These are phyloP conservation scores for Pythium dissimile DNA, from an alignment of 352 stramenopile species.

Conservation along the genomic window DNA sequence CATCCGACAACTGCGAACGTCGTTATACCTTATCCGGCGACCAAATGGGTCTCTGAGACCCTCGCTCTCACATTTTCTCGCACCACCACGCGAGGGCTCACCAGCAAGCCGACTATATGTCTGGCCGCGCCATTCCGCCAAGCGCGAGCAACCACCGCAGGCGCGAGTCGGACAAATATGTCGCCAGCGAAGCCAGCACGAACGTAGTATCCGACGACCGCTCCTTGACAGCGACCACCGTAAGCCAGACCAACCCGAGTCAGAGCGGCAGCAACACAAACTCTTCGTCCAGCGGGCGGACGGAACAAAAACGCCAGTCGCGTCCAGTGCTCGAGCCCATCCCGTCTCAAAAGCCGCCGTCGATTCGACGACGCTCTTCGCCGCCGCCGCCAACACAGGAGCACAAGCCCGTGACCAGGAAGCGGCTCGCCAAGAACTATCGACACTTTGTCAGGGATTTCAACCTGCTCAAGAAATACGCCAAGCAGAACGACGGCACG, in stretches of 20 bases:
- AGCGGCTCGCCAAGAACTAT: constrained; percentile 54
- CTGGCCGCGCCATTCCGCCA: background rate
- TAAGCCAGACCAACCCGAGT: background rate
- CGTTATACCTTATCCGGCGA: no score
- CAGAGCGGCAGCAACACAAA: no score
- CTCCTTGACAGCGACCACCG: background rate
- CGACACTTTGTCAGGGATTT: constrained; percentile 46
- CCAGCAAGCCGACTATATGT: background rate
- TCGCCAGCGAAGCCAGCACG: background rate
- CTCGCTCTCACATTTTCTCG: no score
- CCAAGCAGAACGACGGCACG: constrained; percentile 34
- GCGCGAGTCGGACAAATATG: background rate
- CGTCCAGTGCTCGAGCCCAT: background rate
- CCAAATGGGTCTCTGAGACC: no score
- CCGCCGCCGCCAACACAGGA: background rate
- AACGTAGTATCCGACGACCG: background rate
- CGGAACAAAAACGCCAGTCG: constrained; percentile 2
- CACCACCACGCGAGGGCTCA: no score
- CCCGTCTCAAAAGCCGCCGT: background rate
- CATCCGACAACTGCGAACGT: no score
- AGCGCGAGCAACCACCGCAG: background rate
- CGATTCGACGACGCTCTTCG: background rate
- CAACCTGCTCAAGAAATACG: constrained; percentile 49
- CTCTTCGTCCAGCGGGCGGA: background rate
- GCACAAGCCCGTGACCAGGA: constrained; percentile 1